Conservation (phyloP, 1,284 basidiomycete species). For the Dichomitus squalens region DNA sequence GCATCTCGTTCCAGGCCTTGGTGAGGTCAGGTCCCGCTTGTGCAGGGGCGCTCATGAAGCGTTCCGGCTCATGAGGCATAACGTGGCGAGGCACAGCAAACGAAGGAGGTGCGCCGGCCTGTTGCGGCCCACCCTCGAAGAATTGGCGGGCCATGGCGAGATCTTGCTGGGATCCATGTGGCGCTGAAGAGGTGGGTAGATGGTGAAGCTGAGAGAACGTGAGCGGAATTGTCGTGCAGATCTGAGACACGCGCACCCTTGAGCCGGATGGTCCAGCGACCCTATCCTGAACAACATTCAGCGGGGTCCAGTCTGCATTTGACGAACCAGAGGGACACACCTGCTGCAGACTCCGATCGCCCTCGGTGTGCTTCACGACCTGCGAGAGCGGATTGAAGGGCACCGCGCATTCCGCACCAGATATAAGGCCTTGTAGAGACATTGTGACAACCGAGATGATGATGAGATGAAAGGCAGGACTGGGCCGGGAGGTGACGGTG, state of each 20-base stretch:
- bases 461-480: not conserved
- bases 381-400: conserved; percentile 88
- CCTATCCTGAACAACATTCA: conserved; percentile 56
- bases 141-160: conserved; percentile 77
- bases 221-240: not conserved
- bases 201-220: conserved; percentile 61
- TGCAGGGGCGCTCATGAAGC: conserved; percentile 31
- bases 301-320: too few relatives aligned
- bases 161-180: conserved; percentile 61
- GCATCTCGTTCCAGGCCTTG: conserved; percentile 58
- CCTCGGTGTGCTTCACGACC: conserved; percentile 90
- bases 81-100: conserved; percentile 36
- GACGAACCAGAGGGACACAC: conserved; percentile 39
- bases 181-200: conserved; percentile 57
- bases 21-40: conserved; percentile 38
- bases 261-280: conserved; percentile 72
- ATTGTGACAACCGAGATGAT: conserved; percentile 37
- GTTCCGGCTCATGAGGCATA: conserved; percentile 41
- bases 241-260: conserved; percentile 44
- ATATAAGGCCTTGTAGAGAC: conserved; percentile 83
- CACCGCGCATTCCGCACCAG: conserved; percentile 89
- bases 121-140: conserved; percentile 54
- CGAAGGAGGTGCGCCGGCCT: conserved; percentile 31
- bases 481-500: not conserved
- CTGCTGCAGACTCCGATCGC: conserved; percentile 87